A percentile compares a stretch with the other conserved stretches of the same genome.
phyloP scores from a whole-genome alignment of 2,329 filamentous ascomycete species.

The Aspergillus fijiensis region DNA sequence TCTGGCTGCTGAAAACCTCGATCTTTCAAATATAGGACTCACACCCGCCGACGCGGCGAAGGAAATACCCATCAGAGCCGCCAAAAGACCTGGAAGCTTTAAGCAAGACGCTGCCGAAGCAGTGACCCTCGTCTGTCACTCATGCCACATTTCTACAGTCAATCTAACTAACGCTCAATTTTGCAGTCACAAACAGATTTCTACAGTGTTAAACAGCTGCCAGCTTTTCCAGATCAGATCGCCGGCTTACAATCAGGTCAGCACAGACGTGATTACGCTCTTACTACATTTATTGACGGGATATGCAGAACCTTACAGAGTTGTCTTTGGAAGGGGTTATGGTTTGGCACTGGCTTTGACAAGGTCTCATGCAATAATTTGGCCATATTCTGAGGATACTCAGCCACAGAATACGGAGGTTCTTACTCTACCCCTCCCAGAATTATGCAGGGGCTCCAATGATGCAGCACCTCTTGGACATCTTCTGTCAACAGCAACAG shows the following conservation, averaged over 20 bases:
- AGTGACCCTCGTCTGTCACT: slow-evolving; percentile 37
- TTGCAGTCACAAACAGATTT: slow-evolving; percentile 75
- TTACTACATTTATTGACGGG: slow-evolving; percentile 16
- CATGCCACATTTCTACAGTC: background rate
- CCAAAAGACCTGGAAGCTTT: slow-evolving; percentile 39
- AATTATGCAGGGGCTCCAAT: slow-evolving; percentile 63
- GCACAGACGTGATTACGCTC: slow-evolving; percentile 24
- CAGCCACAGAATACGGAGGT: slow-evolving; percentile 57
- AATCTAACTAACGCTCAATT: slow-evolving; percentile 12
- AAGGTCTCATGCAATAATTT: slow-evolving; percentile 78
- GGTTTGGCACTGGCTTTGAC: slow-evolving; percentile 80
- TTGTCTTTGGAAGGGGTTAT: slow-evolving; percentile 62
- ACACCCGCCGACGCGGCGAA: slow-evolving; percentile 22
- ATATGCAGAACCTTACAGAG: slow-evolving; percentile 61
- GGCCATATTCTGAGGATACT: slow-evolving; percentile 68
- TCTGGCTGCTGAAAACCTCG: slow-evolving; percentile 19
- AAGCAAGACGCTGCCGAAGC: slow-evolving; percentile 32
- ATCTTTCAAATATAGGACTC: slow-evolving; percentile 13
- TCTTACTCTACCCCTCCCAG: slow-evolving; percentile 76
- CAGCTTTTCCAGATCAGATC: slow-evolving; percentile 75
- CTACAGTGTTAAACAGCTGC: slow-evolving; percentile 81
- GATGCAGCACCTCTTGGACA: slow-evolving; percentile 80
- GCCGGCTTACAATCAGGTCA: slow-evolving; percentile 65
- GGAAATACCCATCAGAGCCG: slow-evolving; percentile 38
- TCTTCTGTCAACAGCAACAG: slow-evolving; percentile 75